phyloP scores from a whole-genome alignment of 306 rosid species.

The Pyrus pyrifolia region DNA sequence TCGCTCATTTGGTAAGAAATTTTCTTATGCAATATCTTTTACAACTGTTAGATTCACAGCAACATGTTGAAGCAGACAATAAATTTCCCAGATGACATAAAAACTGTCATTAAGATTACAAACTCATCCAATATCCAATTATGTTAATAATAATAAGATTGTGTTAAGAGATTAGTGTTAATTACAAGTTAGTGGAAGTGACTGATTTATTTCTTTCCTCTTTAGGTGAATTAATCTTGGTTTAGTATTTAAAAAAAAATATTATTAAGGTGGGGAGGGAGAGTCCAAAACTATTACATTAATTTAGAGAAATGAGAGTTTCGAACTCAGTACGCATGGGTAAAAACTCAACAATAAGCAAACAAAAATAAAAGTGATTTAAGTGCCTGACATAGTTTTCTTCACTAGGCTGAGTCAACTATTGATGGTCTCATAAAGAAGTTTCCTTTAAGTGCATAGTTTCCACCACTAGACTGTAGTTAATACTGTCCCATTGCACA shows the following conservation, averaged over 20 bases:
- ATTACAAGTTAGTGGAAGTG: neutral
- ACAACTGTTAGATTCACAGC: neutral
- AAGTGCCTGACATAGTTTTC: neutral
- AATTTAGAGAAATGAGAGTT: no score
- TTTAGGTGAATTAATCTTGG: neutral
- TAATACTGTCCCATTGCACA: neutral
- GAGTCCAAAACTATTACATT: no score
- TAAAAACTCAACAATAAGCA: neutral
- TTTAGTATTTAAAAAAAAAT: neutral
- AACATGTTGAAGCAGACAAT: neutral
- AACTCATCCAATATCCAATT: neutral
- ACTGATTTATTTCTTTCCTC: neutral
- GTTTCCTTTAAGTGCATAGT: neutral
- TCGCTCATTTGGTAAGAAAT: neutral
- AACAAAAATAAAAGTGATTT: neutral
- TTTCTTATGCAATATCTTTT: neutral
- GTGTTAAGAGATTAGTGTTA: neutral
- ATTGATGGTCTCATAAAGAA: neutral
- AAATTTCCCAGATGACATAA: neutral
- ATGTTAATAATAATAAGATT: neutral
- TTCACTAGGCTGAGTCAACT: neutral
- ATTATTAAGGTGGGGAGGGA: no score
- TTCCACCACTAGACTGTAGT: neutral
- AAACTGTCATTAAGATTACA: neutral
- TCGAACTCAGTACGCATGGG: no score